Evolutionary conservation across 2,329 filamentous ascomycete species (phyloP), one percentile per base, ranked within the genome.

Genomic region (Cytospora chrysosperma): DNA sequence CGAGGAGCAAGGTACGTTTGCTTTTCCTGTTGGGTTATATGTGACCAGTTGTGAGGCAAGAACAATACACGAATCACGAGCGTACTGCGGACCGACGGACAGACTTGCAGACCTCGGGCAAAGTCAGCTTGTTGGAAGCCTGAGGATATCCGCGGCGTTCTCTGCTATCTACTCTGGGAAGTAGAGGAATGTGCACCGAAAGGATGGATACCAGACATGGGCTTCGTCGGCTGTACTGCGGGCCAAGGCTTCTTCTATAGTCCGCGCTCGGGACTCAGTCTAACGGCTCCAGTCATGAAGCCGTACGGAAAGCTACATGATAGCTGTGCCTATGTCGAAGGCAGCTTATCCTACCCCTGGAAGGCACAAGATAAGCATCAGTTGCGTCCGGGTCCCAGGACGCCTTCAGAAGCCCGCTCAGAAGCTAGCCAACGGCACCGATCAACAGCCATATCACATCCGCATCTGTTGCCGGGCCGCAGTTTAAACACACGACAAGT

Each of bases 1-100:
- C 62, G 90, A 96, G 77, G 88, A 95, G 76, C 86, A 93, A 80
- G 87, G 88, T 88, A 79, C 67, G 75, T 67, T 53, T 40, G 40
- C 61, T 58, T 60, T 27, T 43, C 34, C 26, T 55, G 27, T 4
- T 13, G 7, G 1, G 27, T 7, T 12, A n/a, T 34, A 4, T 21
- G 40, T 27, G 27, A 17, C 51, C 26, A 40, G 13, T 26, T 5
- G 21, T 3, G 9, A 24, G 17, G 7, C 26, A 6, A 28, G 17
- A 34, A 13, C 4, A 15, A 27, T 4, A n/a, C 28, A n/a, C 5
- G n/a, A 26, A 19, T 32, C 19, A 15, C 7, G 40, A 50, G n/a
- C 9, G 5, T 13, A 24, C n/a, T 47, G 43, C 43, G 43, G 43
- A 24, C 43, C n/a, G n/a, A 24, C 13, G 10, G 24, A 47, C 8